Conservation (phyloP, 768 basidiomycete species). For the Auriscalpium microsporum region DNA sequence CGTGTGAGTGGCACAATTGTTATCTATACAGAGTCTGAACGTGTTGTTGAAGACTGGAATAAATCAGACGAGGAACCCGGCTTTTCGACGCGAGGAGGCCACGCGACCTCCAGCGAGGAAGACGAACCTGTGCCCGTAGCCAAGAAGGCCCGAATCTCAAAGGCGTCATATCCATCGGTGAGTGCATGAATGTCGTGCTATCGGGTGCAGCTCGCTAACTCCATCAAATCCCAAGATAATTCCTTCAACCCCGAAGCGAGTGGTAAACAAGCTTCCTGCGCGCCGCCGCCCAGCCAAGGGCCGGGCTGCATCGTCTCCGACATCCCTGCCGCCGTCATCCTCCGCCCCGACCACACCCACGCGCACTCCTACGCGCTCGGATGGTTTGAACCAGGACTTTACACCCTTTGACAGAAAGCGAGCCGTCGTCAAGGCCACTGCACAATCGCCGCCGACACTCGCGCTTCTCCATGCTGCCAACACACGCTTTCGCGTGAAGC, state of each 20-base stretch:
- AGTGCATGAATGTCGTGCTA: not conserved
- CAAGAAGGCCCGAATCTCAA: not conserved
- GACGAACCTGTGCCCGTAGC: not conserved
- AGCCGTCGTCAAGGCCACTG: too few relatives aligned
- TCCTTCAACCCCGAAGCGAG: not conserved
- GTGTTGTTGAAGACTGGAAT: not conserved
- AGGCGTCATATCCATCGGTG: not conserved
- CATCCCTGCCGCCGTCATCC: not conserved
- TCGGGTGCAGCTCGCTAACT: not conserved
- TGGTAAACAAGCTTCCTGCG: not conserved
- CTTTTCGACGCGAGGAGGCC: not conserved
- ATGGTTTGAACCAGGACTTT: too few relatives aligned
- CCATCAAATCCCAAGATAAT: not conserved
- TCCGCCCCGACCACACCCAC: too few relatives aligned
- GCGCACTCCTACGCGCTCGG: too few relatives aligned
- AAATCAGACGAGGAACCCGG: not conserved
- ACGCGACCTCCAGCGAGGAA: not conserved
- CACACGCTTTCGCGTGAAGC: not conserved
- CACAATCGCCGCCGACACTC: too few relatives aligned
- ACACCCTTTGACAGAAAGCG: too few relatives aligned
- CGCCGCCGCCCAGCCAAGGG: not conserved
- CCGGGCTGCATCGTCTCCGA: not conserved
- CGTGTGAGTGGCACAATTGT: not conserved
- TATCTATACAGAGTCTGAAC: not conserved
- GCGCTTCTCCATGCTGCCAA: not conserved